Evolutionary conservation across 257 asterid species (phyloP).

Genomic region (Dorcoceras hygrometricum): DNA sequence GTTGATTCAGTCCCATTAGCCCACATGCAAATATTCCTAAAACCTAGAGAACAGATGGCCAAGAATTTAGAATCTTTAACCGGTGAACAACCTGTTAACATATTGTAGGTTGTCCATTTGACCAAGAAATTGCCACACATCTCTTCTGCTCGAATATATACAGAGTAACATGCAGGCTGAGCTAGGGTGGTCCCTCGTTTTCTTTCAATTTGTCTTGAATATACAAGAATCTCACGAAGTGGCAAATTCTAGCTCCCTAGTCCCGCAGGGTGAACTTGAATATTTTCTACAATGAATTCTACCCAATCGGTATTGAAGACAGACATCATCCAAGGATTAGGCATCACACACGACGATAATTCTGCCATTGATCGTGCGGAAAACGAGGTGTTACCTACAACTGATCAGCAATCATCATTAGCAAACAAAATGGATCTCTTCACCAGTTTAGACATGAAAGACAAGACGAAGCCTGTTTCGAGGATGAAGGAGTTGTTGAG

Average conservation of each 20-base stretch:
- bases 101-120: conserved; percentile 52
- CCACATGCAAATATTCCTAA: conserved; percentile 29
- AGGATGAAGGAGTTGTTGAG: conserved; percentile 66
- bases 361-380: conserved; percentile 28
- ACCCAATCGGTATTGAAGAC: conserved; percentile 41
- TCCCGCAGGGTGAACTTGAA: too few relatives aligned
- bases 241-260: too few relatives aligned
- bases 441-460: conserved; percentile 36
- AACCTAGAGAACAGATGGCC: conserved; percentile 9
- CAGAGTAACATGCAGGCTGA: conserved; percentile 70
- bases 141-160: conserved; percentile 23
- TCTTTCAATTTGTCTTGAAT: conserved; percentile 12
- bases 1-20: conserved; percentile 30
- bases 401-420: conserved; percentile 28
- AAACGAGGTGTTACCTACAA: conserved; percentile 54
- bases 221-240: too few relatives aligned
- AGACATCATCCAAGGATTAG: conserved; percentile 37
- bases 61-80: conserved; percentile 30
- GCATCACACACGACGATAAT: conserved; percentile 36
- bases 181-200: conserved; percentile 33
- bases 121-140: conserved; percentile 41
- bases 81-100: conserved; percentile 53
- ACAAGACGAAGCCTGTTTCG: conserved; percentile 41
- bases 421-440: conserved; percentile 29
- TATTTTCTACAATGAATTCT: conserved; percentile 22